Conservation (phyloP, 768 basidiomycete genomes). For the Chalciporus chontae region DNA sequence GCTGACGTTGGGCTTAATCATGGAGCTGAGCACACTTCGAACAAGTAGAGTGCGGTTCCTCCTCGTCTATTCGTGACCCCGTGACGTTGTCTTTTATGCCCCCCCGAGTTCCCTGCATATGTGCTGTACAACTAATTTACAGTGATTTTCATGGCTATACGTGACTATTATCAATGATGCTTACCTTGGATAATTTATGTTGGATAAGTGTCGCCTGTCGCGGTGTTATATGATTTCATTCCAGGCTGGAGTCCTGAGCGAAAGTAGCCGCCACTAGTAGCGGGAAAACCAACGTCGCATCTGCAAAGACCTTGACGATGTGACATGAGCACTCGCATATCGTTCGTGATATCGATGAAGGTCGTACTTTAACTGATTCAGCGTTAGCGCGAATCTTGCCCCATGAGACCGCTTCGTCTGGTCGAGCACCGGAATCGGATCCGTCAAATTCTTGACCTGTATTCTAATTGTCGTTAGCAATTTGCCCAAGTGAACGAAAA, state of each 20-base stretch:
- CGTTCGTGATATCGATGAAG: background rate
- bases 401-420: conserved; percentile 98
- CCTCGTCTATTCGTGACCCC: background rate
- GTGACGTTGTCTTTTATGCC: conserved; percentile 1
- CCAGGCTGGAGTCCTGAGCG: conserved; percentile 42
- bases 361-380: conserved; percentile 72
- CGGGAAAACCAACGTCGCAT: conserved; percentile 95
- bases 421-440: conserved; percentile 93
- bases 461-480: conserved; percentile 49
- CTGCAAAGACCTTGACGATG: conserved; percentile 69
- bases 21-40: conserved; percentile 23
- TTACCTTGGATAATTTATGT: no score
- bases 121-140: conserved; percentile 14
- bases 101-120: background rate
- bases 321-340: conserved; percentile 5
- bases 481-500: background rate
- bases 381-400: conserved; percentile 91
- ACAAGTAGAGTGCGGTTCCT: conserved; percentile 9
- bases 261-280: conserved; percentile 94
- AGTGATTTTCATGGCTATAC: background rate
- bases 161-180: no score
- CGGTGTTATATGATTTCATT: background rate
- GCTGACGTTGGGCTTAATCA: conserved; percentile 10
- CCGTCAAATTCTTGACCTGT: conserved; percentile 99
- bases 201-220: background rate